A percentile compares a stretch with the other conserved stretches of the same genome.
These are phyloP conservation scores for Platanthera zijinensis DNA, from an alignment of 106 monocot genomes.

Conservation along the genomic window DNA sequence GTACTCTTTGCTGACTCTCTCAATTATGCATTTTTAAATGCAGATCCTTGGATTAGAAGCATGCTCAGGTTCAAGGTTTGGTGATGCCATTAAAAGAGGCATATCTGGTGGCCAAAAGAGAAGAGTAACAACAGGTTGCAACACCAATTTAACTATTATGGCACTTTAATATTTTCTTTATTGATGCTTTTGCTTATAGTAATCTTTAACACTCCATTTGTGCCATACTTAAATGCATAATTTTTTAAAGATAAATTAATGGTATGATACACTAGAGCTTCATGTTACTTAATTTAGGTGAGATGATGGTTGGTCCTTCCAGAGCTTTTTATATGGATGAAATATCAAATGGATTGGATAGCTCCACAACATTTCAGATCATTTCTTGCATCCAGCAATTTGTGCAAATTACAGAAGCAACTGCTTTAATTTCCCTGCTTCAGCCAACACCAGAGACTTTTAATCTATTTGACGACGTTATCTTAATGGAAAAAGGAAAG, in stretches of 20 bases:
- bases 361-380: slow-evolving; percentile 76
- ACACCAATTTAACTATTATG: background rate
- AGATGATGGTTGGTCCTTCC: slow-evolving; percentile 87
- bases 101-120: slow-evolving; percentile 17
- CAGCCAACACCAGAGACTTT: slow-evolving; percentile 89
- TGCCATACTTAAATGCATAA: background rate
- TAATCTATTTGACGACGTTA: slow-evolving; percentile 81
- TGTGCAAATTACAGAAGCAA: slow-evolving; percentile 63
- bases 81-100: slow-evolving; percentile 18
- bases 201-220: background rate
- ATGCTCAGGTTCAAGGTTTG: slow-evolving; percentile 12
- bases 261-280: too few species aligned
- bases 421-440: slow-evolving; percentile 68
- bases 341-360: slow-evolving; percentile 93
- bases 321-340: slow-evolving; percentile 94
- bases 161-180: too few species aligned
- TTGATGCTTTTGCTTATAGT: too few species aligned
- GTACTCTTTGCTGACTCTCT: background rate
- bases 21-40: background rate
- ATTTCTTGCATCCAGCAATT: slow-evolving; percentile 72
- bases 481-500: slow-evolving; percentile 75
- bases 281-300: slow-evolving; percentile 29
- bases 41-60: slow-evolving; percentile 11
- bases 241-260: too few species aligned
- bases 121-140: slow-evolving; percentile 19